Percentiles rank a stretch among this genome's conserved stretches.
Evolutionary conservation across 768 basidiomycete genomes (phyloP).

Genomic region (Lactifluus piperatus): DNA sequence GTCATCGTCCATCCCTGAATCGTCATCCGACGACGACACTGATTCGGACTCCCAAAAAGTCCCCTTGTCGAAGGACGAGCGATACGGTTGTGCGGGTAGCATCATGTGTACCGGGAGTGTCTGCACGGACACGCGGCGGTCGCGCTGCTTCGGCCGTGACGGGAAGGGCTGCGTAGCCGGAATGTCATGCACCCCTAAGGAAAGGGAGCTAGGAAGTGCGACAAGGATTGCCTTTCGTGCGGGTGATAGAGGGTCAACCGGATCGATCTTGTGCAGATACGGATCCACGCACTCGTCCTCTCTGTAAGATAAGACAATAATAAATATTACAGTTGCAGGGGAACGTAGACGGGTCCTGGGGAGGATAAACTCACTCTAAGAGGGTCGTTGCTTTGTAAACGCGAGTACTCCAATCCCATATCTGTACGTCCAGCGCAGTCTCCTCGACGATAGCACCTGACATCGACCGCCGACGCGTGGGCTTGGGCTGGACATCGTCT

Average conservation of each 20-base stretch:
- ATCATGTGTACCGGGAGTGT: neutral
- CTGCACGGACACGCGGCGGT: neutral
- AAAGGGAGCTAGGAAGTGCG: neutral
- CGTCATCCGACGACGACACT: neutral
- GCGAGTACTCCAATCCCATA: conserved; percentile 11
- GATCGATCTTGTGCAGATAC: conserved; percentile 1
- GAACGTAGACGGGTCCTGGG: neutral
- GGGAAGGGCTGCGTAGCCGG: neutral
- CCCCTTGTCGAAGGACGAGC: neutral
- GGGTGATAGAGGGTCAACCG: neutral
- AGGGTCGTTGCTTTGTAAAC: neutral
- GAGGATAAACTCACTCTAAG: conserved; percentile 2
- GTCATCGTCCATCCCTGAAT: conserved; percentile 1
- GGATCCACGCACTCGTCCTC: neutral
- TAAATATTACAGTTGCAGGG: neutral
- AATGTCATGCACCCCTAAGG: neutral
- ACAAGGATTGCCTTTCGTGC: neutral
- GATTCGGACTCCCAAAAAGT: conserved; percentile 2
- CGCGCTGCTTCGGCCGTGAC: neutral
- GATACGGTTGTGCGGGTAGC: neutral
- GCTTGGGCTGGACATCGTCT: neutral
- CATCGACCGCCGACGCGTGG: neutral
- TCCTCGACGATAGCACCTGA: neutral
- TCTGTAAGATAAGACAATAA: neutral
- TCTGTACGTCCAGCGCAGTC: conserved; percentile 2